Base-by-base conservation (phyloP, 1,284 basidiomycete species). In the Pascua guehoae region DNA sequence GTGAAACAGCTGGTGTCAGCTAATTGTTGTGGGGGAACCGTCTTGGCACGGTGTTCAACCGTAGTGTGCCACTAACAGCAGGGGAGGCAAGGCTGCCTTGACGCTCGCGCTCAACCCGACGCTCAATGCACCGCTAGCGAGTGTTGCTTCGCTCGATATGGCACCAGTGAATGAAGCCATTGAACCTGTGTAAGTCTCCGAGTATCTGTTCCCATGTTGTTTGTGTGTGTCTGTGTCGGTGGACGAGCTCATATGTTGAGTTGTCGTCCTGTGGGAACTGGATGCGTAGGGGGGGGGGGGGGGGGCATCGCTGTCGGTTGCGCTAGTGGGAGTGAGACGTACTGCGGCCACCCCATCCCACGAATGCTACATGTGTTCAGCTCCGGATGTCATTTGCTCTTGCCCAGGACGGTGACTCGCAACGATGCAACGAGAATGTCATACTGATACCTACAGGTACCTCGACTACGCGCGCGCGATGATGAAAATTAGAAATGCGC, bases 1-100 rank as follows among this genome's bases (percentile, higher is more conserved):
- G 4, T 32, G 24, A 32, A 32, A 32, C 24, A 32, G 3, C 4
- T 32, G 4, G 24, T 32, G 24, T 32, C 24, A 7, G 24, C 24
- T 7, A 32, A 32, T 32, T 32, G 7, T 32, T 32, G 24, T 32
- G 24, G 24, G 3, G 24, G 24, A 3, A 32, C 24, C 24, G 3
- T 4, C 24, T 32, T 32, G 24, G 24, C 4, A 3, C 7, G 7
- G 24, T 32, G 24, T 7, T 32, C 24, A 3, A 32, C 4, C 4
- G 7, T 32, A 4, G 24, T 2, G 18, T 18, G 14, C 11, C 3
- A 41, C 55, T 57, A 24, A 37, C n/a, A 14, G 10, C 47, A 80
- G 79, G 79, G 82, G 82, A 37, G 82, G 81, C 0, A 84, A 84
- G 63, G 77, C 79, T 0, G 79, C 78, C 10, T 81, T 82, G 80